Evolutionary conservation across 208 protist genomes (phyloP), one percentile per base, ranked within the genome.

Genomic region (Leishmania arabica): DNA sequence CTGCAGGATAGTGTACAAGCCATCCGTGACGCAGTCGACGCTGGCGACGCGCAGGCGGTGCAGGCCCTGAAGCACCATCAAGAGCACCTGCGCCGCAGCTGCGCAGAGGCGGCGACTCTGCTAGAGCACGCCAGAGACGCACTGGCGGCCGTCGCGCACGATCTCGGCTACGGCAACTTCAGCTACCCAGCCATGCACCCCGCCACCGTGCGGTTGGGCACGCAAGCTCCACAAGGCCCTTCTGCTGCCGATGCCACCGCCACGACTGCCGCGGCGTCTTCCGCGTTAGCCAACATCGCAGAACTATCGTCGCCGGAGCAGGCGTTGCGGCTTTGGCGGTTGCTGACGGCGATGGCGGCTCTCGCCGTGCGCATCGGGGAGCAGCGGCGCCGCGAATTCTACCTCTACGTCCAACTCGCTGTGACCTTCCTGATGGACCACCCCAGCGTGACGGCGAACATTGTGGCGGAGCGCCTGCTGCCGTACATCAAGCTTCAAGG

Each of bases 351-450:
- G 45, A 78, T 91, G 75, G 70, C 84, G 42, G 90, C 89, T 5
- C 65, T 90, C 53, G 73, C 80, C 17, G 85, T 87, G 37, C 77
- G 75, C 80, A 64, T 93, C 42, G 77, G 83, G 37, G 84, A 86
- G 62, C 78, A 90, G 75, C 79, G 75, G 17, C 80, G 87, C 47
- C 83, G 88, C 58, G 89, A 89, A 78, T 90, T 90, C 34, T 77
- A 87, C 58, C 76, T 92, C 17, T 93, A 89, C 84, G 79, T 88
- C 17, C 83, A 83, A 49, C 82, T 94, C 27, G 89, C 90, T 21
- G 58, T 90, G n/a, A 90, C 93, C 40, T 89, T 88, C 65, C 53
- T 90, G 17, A 34, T 70, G 0, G 89, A 92, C 8, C 82, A 91
- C 54, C 91, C 93, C 17, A 75, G 31, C 19, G 47, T 82, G 17